phyloP scores from a whole-genome alignment of 306 rosid genomes.

The Cucumis melo region DNA sequence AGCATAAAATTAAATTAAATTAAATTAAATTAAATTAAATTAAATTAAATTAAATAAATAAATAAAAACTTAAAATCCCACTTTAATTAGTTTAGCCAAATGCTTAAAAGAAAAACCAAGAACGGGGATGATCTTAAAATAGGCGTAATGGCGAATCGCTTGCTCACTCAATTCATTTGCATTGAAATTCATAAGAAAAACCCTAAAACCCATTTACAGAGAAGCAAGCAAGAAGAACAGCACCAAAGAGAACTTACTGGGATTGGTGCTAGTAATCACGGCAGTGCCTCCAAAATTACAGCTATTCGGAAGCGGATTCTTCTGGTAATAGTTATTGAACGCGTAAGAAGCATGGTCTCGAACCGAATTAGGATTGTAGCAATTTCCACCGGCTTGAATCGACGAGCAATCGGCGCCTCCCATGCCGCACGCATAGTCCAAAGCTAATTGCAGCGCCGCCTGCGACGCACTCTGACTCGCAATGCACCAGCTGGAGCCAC shows the following conservation, averaged over 20 bases:
- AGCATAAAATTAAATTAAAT: no score
- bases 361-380: slow-evolving; percentile 4
- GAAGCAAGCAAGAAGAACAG: not conserved
- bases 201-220: not conserved
- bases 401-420: slow-evolving; percentile 2
- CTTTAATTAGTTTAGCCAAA: no score
- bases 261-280: slow-evolving; percentile 4
- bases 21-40: no score
- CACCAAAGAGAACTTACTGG: not conserved
- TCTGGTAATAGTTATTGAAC: slow-evolving; percentile 7
- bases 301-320: slow-evolving; percentile 9
- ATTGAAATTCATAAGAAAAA: not conserved
- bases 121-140: not conserved
- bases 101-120: no score
- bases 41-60: no score
- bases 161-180: not conserved
- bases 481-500: slow-evolving; percentile 11
- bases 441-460: not conserved
- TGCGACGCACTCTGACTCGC: not conserved
- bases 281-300: slow-evolving; percentile 13
- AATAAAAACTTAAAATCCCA: no score
- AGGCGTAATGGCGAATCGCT: no score
- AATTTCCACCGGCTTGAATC: slow-evolving; percentile 1
- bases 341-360: slow-evolving; percentile 11
- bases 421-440: slow-evolving; percentile 7